Evolutionary conservation across 805 yeast genomes (phyloP), one percentile per base, ranked within the genome.

Genomic region (Metschnikowia anglica): DNA sequence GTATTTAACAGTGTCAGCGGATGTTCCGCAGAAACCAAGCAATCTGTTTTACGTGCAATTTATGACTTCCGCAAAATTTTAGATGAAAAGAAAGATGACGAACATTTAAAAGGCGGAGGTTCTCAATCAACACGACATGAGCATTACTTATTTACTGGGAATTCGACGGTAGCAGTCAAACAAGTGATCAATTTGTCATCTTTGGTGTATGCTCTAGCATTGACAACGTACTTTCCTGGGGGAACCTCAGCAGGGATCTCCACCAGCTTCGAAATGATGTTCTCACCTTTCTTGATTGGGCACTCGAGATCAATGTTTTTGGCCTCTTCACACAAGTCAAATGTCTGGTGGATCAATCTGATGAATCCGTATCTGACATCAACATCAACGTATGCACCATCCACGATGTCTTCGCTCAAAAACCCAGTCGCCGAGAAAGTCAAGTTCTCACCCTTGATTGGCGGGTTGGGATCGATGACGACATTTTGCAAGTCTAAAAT

Each of bases 341-440:
- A 86, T n/a, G 95, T 87, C 61, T 89, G 91, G 55, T 88, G 84
- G 40, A 93, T 68, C 44, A 93, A 74, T 54, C 85, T 85, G 65
- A 93, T 90, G 68, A 85, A 90, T 5, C 98, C 99, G 58, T 89
- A 85, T 52, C 86, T 77, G 16, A 93, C 98, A 53, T 88, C 95
- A 21, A 93, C 91, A 53, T 90, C 97, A 38, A 93, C 95, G 57
- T 90, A 93, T 0, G 98, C 87, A 25, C 99, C 99, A 15, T 88
- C 91, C 21, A 63, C 78, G 27, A 93, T 69, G 7, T 70, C 71
- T 38, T 73, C 60, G 17, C 68, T 47, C 39, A 91, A 66, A 27
- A 61, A 60, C 3, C 97, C 99, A 4, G 70, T 62, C 2, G 97
- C 99, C 16, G 74, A 60, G 43, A 93, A 79, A 6, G 95, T 85